Evolutionary conservation across 768 basidiomycete genomes (phyloP).

Genomic region (Candolleomyces aberdarensis): DNA sequence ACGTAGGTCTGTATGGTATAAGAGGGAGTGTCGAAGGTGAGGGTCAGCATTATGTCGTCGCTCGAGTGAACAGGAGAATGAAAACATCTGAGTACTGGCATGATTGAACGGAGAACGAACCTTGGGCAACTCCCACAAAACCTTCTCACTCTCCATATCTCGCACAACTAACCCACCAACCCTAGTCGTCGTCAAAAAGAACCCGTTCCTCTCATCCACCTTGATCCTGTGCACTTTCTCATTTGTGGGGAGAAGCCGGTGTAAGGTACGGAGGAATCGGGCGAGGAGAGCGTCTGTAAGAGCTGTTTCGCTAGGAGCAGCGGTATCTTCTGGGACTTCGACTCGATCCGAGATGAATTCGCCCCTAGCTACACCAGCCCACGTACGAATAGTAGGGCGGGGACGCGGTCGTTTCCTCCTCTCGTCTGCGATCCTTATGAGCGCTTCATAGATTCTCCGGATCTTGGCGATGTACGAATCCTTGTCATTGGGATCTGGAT

Average conservation of each 20-base stretch:
- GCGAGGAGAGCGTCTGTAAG: neutral
- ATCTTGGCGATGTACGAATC: too few species aligned
- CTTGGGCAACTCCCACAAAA: conserved; percentile 60
- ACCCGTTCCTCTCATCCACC: conserved; percentile 59
- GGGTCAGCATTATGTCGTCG: neutral
- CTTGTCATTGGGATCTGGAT: neutral
- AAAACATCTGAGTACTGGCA: neutral
- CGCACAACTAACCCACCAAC: conserved; percentile 57
- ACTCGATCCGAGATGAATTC: neutral
- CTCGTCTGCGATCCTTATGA: too few species aligned
- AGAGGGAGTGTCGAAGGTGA: neutral
- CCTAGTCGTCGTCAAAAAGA: conserved; percentile 55
- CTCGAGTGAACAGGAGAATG: neutral
- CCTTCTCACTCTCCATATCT: conserved; percentile 43
- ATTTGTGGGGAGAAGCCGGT: neutral
- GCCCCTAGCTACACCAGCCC: neutral
- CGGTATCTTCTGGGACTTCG: neutral
- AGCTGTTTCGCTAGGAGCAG: neutral
- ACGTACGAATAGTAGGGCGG: neutral
- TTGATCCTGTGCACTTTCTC: conserved; percentile 67
- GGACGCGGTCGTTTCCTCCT: too few species aligned
- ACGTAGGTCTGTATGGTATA: conserved; percentile 32
- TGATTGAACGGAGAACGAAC: conserved; percentile 30
- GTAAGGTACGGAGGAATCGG: neutral
- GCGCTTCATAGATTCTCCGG: too few species aligned